phyloP scores from a whole-genome alignment of 805 yeast genomes.

The Zygosaccharomyces rouxii region DNA sequence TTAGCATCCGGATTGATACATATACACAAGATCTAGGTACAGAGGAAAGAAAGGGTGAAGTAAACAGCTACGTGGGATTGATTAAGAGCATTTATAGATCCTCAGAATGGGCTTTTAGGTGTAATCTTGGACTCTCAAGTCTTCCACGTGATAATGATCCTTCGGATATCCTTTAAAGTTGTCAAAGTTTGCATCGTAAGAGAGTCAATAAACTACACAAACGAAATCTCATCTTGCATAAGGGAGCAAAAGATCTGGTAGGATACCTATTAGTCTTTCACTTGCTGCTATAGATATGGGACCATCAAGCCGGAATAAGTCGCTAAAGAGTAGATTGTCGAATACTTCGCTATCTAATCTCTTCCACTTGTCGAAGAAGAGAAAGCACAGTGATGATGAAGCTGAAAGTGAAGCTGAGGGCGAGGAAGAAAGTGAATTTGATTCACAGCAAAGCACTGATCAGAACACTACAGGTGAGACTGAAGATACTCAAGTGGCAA shows the following conservation, averaged over 20 bases:
- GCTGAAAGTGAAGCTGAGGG: constrained; percentile 33
- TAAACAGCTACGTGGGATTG: not conserved
- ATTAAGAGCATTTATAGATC: not conserved
- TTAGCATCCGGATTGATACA: not conserved
- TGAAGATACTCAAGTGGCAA: constrained; percentile 5
- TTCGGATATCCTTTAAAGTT: not conserved
- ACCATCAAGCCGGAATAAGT: constrained; percentile 6
- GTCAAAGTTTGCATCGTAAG: constrained; percentile 2
- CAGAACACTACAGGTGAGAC: constrained; percentile 3
- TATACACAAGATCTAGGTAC: not conserved
- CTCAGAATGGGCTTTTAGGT: not conserved
- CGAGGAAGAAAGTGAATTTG: constrained; percentile 27
- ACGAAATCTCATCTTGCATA: not conserved
- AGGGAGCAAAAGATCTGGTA: not conserved
- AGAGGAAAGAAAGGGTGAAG: not conserved
- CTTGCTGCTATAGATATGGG: not conserved
- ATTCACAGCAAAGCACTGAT: constrained; percentile 8
- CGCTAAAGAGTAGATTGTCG: constrained; percentile 30
- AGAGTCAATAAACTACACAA: not conserved
- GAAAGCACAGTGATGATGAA: constrained; percentile 20
- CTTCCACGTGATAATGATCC: not conserved
- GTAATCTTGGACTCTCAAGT: not conserved
- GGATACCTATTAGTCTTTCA: not conserved
- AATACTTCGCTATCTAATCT: constrained; percentile 33
- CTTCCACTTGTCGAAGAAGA: constrained; percentile 30